These are phyloP conservation scores for Fusarium pilosicola DNA, from an alignment of 2,329 filamentous ascomycete genomes.

Conservation along the genomic window DNA sequence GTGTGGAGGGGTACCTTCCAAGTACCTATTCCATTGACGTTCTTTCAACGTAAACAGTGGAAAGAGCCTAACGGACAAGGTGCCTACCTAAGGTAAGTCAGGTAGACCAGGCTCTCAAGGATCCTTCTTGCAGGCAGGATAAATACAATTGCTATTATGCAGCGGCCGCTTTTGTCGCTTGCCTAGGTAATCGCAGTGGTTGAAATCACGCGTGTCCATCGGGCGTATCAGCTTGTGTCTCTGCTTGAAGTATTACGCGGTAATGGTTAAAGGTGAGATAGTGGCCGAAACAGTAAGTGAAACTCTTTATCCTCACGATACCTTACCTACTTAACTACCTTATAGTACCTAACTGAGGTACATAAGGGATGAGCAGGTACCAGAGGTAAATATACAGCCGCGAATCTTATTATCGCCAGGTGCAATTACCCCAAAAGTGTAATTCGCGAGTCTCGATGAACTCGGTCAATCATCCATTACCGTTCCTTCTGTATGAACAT, in stretches of 20 bases:
- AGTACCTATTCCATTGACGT: neutral
- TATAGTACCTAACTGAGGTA: too few relatives aligned
- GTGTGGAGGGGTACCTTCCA: slow-evolving; percentile 11
- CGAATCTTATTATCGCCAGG: neutral
- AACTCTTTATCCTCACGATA: neutral
- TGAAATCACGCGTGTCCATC: neutral
- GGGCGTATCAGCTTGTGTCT: neutral
- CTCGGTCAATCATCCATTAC: neutral
- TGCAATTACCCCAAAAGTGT: neutral
- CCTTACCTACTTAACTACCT: neutral
- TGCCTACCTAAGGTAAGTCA: neutral
- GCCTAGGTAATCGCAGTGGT: neutral
- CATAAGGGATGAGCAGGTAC: neutral
- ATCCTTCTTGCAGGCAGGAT: neutral
- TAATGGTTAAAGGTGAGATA: neutral
- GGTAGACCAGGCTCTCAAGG: neutral
- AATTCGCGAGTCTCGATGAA: neutral
- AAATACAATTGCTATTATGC: neutral
- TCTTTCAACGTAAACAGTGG: neutral
- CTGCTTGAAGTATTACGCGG: neutral
- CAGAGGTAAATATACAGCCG: neutral
- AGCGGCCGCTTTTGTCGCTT: neutral
- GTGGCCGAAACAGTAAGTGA: neutral
- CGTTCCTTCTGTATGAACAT: neutral
- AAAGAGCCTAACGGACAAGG: neutral